phyloP scores from a whole-genome alignment of 352 stramenopile genomes.

The Phytophthora rubi region DNA sequence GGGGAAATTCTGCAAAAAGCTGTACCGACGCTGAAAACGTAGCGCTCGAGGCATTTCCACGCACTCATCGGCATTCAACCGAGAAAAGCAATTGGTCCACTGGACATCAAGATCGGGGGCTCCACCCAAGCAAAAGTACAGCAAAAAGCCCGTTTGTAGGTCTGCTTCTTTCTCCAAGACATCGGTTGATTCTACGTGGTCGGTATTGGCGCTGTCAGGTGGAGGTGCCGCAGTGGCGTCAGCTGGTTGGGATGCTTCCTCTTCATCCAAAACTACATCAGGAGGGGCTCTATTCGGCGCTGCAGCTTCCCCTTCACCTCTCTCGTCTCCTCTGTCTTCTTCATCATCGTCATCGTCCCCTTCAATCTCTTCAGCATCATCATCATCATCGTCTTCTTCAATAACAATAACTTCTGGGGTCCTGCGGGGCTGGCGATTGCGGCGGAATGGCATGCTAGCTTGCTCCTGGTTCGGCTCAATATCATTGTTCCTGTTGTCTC shows the following conservation, averaged over 20 bases:
- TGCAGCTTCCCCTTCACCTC: constrained; percentile 10
- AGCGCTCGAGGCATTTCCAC: constrained; percentile 46
- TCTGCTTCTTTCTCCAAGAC: constrained; percentile 46
- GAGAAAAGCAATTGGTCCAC: constrained; percentile 50
- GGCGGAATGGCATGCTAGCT: constrained; percentile 18
- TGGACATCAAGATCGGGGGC: constrained; percentile 52
- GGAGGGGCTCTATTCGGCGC: constrained; percentile 44
- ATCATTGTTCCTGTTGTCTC: neutral
- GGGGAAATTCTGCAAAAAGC: constrained; percentile 44
- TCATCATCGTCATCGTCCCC: constrained; percentile 43
- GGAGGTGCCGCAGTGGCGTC: constrained; percentile 19
- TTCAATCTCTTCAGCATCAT: constrained; percentile 17
- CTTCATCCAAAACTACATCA: constrained; percentile 54
- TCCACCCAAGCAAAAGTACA: constrained; percentile 70
- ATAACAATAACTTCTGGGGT: constrained; percentile 70
- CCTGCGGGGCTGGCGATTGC: constrained; percentile 36
- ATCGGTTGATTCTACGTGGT: constrained; percentile 29
- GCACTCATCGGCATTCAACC: constrained; percentile 47
- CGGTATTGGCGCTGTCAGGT: constrained; percentile 10
- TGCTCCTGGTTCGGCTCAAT: constrained; percentile 17
- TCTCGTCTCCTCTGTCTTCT: constrained; percentile 47
- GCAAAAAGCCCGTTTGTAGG: constrained; percentile 51
- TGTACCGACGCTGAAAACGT: constrained; percentile 47
- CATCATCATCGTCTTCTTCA: constrained; percentile 60
- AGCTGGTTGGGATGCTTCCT: constrained; percentile 19